Base-by-base conservation (phyloP, 768 basidiomycete species). In the Daedaleopsis sinensis region DNA sequence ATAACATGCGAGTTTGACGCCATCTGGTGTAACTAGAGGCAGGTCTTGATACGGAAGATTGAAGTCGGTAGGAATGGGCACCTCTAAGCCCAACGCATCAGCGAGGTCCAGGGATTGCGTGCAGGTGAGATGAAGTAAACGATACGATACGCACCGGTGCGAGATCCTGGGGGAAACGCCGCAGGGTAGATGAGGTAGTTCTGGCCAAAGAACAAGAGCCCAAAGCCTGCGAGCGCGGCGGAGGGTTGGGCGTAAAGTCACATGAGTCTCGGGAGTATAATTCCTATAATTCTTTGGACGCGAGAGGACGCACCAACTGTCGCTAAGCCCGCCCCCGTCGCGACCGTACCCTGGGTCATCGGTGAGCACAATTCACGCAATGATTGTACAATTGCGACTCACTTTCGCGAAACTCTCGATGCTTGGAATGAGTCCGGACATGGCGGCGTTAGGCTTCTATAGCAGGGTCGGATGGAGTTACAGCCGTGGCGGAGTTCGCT, bases 101-200 rank as follows among this genome's bases (percentile, higher is more conserved):
- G n/a, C n/a, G 56, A 16, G 12, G 36, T 24, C 27, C 11, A 24
- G 6, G 21, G 49, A 9, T 38, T 18, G 37, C 9, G 19, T 2
- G 21, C 9, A 55, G 23, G 4, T 15, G 44, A 23, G 44, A 23
- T 57, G 36, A 21, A n/a, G 27, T 32, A 32, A 7, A 32, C 27
- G 27, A 32, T 32, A 32, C 27, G 27, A 32, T 32, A 49, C 77
- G 61, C 59, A 92, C 94, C 83, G 68, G 79, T 87, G 51, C 94
- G 79, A 24, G 94, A 94, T 1, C 94, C 94, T 5, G 86, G 83
- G 57, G 92, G 88, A 51, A 84, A 88, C 9, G 89, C 88, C 18
- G 93, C 88, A 0, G 95, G 95, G 72, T 96, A 98, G 71, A 98
- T 96, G 55, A 98, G 79, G 66, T 84, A 89, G 71, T 88, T 90